Evolutionary conservation across 306 rosid genomes (phyloP), one percentile per base, ranked within the genome.

Genomic region (Oemleria cerasiformis): DNA sequence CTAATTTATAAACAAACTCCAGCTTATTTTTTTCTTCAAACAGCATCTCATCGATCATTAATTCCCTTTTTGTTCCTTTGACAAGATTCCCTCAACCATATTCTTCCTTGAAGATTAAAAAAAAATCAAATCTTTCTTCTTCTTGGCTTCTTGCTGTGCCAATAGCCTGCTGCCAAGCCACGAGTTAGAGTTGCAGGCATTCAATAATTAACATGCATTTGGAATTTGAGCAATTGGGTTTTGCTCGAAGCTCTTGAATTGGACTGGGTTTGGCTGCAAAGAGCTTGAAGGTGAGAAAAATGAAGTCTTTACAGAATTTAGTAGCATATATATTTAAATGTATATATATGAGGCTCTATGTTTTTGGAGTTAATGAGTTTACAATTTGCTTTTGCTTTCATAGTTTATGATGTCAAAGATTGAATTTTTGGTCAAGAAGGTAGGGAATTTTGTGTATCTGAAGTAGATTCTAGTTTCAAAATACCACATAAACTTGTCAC

Each of bases 1-100:
- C 66, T 56, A 21, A 23, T 56, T 71, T 74, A 68, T n/a, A 63
- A 50, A 60, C 72, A 61, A 55, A 51, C 49, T 0, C 36, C 68
- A n/a, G 43, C 67, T 81, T 67, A 65, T 78, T 81, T 73, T 36
- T 79, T 86, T 79, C 79, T 75, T 76, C 81, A 12, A 47, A 62
- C 77, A 79, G 64, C 78, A 74, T 73, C 79, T 47, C 78, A 61
- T 65, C 63, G 77, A 72, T 80, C 80, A 78, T 75, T 53, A 61
- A 6, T 8, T 68, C 64, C 25, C 67, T 67, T 66, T 49, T 68
- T 62, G 67, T 45, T 66, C 72, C 72, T 23, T 42, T 30, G 36
- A 30, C 36, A 30, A 68, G 75, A 70, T 82, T 68, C 80, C 69
- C 71, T 42, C 42, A 78, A 43, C 54, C 47, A 14, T 9, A n/a